phyloP scores from a whole-genome alignment of 225 moss, liverwort and hornwort species.

The Climacium dendroides region DNA sequence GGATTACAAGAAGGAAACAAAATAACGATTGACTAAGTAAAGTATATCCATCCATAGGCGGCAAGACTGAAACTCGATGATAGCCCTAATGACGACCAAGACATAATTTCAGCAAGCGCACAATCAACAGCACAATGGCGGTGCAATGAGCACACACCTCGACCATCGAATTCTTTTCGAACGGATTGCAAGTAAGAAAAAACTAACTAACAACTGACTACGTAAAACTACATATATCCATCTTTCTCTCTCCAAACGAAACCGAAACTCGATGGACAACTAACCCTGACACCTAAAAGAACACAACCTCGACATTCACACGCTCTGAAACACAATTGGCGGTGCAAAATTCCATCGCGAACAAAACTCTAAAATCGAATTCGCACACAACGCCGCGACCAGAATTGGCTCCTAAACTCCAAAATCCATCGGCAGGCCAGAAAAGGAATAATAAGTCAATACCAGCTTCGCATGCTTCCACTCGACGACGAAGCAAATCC shows the following conservation, averaged over 20 bases:
- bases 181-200: background rate
- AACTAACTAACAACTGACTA: background rate
- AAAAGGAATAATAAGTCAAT: background rate
- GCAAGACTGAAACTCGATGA: background rate
- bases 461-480: conserved; percentile 39
- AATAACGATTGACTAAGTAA: background rate
- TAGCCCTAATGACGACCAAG: background rate
- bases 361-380: background rate
- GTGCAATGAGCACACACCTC: background rate
- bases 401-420: background rate
- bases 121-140: background rate
- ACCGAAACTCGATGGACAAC: background rate
- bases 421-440: background rate
- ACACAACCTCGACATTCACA: background rate
- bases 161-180: background rate
- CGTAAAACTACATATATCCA: background rate
- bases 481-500: conserved; percentile 3
- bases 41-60: background rate
- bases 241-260: background rate
- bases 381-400: background rate
- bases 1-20: background rate
- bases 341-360: background rate
- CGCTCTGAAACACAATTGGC: background rate
- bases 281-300: background rate
- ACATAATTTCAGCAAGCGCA: background rate